phyloP scores from a whole-genome alignment of 345 rosid species.

The Cochlearia excelsa region DNA sequence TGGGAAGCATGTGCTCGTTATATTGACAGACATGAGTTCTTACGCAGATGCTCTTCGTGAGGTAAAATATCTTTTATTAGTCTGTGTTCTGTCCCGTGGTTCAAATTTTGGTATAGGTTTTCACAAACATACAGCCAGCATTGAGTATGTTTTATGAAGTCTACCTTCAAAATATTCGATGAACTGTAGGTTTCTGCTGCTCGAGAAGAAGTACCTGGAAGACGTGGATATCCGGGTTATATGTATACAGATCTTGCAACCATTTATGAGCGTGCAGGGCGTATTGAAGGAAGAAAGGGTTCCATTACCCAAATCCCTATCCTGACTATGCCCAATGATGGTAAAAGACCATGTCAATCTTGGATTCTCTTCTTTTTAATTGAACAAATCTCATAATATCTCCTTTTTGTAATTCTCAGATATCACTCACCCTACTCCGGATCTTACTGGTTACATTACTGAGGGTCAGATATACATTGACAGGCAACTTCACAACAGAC shows the following conservation, averaged over 20 bases:
- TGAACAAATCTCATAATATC: not conserved
- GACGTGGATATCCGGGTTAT: slow-evolving; percentile 99
- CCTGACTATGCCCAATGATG: slow-evolving; percentile 99
- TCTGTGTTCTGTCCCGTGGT: not conserved
- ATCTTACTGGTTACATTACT: slow-evolving; percentile 98
- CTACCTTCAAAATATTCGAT: not conserved
- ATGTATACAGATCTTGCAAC: slow-evolving; percentile 99
- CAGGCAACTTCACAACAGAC: slow-evolving; percentile 43
- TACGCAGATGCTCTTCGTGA: slow-evolving; percentile 99
- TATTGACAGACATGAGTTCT: slow-evolving; percentile 99
- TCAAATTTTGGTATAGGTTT: not conserved
- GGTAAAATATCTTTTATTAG: slow-evolving; percentile 41
- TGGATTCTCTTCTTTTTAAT: not conserved
- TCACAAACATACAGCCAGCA: not conserved
- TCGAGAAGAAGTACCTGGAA: slow-evolving; percentile 98
- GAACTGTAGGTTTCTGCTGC: slow-evolving; percentile 93
- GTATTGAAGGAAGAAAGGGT: slow-evolving; percentile 51
- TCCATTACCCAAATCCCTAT: slow-evolving; percentile 98
- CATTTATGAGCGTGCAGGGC: slow-evolving; percentile 94
- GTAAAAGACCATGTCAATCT: slow-evolving; percentile 38
- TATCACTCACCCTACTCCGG: slow-evolving; percentile 98
- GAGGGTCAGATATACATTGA: slow-evolving; percentile 49
- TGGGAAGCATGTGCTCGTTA: slow-evolving; percentile 98
- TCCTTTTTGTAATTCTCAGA: slow-evolving; percentile 40
- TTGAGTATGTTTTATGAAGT: too few relatives aligned